Conservation (phyloP, 345 rosid species). For the Citrus maxima region DNA sequence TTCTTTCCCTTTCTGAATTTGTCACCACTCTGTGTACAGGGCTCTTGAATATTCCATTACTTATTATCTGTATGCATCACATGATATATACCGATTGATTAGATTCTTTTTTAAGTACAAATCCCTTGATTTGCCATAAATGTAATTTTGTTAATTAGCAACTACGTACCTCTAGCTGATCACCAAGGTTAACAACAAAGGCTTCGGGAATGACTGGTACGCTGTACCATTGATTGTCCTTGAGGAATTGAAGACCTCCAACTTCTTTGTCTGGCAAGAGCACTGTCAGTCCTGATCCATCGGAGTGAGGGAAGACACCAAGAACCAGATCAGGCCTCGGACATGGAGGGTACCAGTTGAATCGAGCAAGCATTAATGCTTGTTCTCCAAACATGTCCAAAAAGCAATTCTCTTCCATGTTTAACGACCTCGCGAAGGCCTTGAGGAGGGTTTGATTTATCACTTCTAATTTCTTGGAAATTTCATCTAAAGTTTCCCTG, state of each 20-base stretch:
- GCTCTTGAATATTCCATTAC: slow-evolving; percentile 66
- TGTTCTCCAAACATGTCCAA: slow-evolving; percentile 43
- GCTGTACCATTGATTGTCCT: slow-evolving; percentile 47
- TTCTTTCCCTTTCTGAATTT: slow-evolving; percentile 43
- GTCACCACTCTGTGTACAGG: slow-evolving; percentile 50
- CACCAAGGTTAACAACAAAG: slow-evolving; percentile 54
- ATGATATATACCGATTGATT: background rate
- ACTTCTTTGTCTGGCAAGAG: slow-evolving; percentile 54
- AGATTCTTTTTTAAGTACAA: too few relatives aligned
- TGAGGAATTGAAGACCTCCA: slow-evolving; percentile 48
- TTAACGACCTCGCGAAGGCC: slow-evolving; percentile 51
- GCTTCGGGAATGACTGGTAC: slow-evolving; percentile 46
- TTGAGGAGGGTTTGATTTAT: slow-evolving; percentile 32
- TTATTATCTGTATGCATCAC: slow-evolving; percentile 37
- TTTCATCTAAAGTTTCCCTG: slow-evolving; percentile 42
- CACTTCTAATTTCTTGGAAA: slow-evolving; percentile 23
- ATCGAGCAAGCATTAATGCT: slow-evolving; percentile 37
- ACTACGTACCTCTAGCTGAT: slow-evolving; percentile 45
- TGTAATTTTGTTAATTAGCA: too few relatives aligned
- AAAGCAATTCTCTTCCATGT: slow-evolving; percentile 45
- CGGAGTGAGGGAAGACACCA: slow-evolving; percentile 55
- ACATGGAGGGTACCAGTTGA: slow-evolving; percentile 59
- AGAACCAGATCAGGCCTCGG: slow-evolving; percentile 53
- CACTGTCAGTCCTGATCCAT: slow-evolving; percentile 55
- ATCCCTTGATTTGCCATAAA: too few relatives aligned